A percentile compares a stretch with the other conserved stretches of the same genome.
These are phyloP conservation scores for Fusarium illudens DNA, from an alignment of 2,329 filamentous ascomycete genomes.

Conservation along the genomic window DNA sequence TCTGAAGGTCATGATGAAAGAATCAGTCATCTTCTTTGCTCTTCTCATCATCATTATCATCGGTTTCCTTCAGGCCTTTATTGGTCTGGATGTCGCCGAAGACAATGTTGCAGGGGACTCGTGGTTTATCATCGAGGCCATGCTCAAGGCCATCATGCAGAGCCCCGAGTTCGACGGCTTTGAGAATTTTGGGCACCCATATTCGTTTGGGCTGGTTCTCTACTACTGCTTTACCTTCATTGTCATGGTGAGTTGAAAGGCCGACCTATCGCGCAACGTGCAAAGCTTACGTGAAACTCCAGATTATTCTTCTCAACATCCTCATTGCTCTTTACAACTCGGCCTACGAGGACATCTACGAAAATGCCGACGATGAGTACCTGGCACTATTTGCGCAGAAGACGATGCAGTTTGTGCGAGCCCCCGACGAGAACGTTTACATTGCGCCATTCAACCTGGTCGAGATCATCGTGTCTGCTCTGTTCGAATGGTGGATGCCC, in stretches of 20 bases:
- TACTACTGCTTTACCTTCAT: constrained; percentile 99
- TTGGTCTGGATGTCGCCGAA: constrained; percentile 87
- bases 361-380: constrained; percentile 94
- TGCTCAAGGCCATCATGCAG: constrained; percentile 92
- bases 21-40: constrained; percentile 95
- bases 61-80: constrained; percentile 91
- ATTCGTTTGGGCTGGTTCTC: constrained; percentile 91
- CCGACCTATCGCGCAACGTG: background rate
- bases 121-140: constrained; percentile 78
- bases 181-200: constrained; percentile 89
- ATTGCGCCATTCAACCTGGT: constrained; percentile 95
- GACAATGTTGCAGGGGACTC: constrained; percentile 74
- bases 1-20: constrained; percentile 93
- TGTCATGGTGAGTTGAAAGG: constrained; percentile 74
- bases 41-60: constrained; percentile 84
- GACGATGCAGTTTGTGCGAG: constrained; percentile 95
- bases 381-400: constrained; percentile 92
- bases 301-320: constrained; percentile 86
- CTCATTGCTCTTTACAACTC: constrained; percentile 97
- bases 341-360: constrained; percentile 93
- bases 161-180: constrained; percentile 90
- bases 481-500: constrained; percentile 97
- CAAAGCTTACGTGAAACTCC: background rate
- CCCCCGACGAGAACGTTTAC: constrained; percentile 97
- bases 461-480: constrained; percentile 79